These are phyloP conservation scores for Colletotrichum cereale DNA, from an alignment of 2,329 filamentous ascomycete species.

Conservation along the genomic window DNA sequence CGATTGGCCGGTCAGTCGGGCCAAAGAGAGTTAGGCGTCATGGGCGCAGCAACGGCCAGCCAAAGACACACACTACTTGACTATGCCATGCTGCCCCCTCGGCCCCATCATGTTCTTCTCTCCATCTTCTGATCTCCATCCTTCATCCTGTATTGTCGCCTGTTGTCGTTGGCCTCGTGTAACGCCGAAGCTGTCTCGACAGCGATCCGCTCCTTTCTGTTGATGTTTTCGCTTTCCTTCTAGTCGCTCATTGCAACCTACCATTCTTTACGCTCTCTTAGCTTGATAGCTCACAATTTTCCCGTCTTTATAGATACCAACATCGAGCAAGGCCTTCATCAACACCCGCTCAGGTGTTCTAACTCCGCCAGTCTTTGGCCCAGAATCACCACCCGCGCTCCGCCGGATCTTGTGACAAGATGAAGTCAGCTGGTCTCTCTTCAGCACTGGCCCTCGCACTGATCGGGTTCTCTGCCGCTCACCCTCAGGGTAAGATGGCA, in stretches of 20 bases:
- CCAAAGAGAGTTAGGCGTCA: constrained; percentile 40
- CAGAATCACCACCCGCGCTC: neutral
- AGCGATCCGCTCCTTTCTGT: constrained; percentile 42
- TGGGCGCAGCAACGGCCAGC: constrained; percentile 31
- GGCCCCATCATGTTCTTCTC: neutral
- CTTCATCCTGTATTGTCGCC: constrained; percentile 34
- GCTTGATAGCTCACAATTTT: constrained; percentile 35
- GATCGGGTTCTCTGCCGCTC: constrained; percentile 28
- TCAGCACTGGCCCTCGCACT: constrained; percentile 14
- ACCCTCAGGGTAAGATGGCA: constrained; percentile 23
- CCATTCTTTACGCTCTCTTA: constrained; percentile 23
- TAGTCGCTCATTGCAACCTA: constrained; percentile 43
- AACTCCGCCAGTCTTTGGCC: neutral
- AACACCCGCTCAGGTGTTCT: neutral
- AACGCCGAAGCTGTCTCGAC: constrained; percentile 28
- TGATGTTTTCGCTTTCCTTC: constrained; percentile 37
- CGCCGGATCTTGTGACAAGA: neutral
- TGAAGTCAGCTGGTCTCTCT: constrained; percentile 24
- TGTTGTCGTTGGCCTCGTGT: constrained; percentile 17
- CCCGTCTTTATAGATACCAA: neutral
- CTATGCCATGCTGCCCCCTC: constrained; percentile 5
- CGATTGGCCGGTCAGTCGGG: constrained; percentile 27
- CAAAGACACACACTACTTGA: constrained; percentile 13
- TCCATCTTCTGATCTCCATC: constrained; percentile 20
- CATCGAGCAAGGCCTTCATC: neutral